Percentiles rank a stretch among this genome's conserved stretches.
These are phyloP conservation scores for Elaeis oleifera DNA, from an alignment of 202 grass and related monocot genomes.

Conservation along the genomic window DNA sequence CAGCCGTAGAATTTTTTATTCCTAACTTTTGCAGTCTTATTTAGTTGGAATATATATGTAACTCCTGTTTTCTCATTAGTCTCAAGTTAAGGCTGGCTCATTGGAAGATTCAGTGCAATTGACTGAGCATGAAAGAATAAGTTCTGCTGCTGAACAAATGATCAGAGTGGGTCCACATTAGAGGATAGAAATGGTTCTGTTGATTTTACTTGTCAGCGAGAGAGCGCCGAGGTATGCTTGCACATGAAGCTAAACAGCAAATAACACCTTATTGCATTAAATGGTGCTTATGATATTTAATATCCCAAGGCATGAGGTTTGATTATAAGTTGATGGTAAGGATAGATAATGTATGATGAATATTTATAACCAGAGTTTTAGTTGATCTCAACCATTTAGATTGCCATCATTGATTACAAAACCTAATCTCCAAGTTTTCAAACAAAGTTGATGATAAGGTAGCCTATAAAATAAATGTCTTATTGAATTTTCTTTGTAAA, in stretches of 20 bases:
- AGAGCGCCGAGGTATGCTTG: slow-evolving; percentile 39
- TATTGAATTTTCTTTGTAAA: too few relatives aligned
- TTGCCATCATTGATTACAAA: too few relatives aligned
- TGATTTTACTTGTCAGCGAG: slow-evolving; percentile 2
- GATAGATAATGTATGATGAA: too few relatives aligned
- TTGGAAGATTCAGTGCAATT: slow-evolving; percentile 19
- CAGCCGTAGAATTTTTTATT: neutral
- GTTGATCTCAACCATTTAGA: too few relatives aligned
- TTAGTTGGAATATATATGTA: neutral
- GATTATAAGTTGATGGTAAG: too few relatives aligned
- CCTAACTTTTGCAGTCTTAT: slow-evolving; percentile 5
- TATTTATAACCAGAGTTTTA: too few relatives aligned
- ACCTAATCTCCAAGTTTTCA: too few relatives aligned
- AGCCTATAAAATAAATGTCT: too few relatives aligned
- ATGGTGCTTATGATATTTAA: too few relatives aligned
- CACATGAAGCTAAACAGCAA: neutral
- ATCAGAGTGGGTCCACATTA: slow-evolving; percentile 6
- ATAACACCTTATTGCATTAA: neutral
- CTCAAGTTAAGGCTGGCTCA: slow-evolving; percentile 20
- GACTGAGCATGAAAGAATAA: neutral
- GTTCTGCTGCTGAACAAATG: slow-evolving; percentile 12
- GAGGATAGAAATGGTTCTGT: slow-evolving; percentile 15
- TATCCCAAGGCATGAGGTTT: too few relatives aligned
- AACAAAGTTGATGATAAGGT: too few relatives aligned
- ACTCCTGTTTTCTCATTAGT: slow-evolving; percentile 6